Base-by-base conservation (phyloP, 805 yeast species). In the Debaryomyces maramus region DNA sequence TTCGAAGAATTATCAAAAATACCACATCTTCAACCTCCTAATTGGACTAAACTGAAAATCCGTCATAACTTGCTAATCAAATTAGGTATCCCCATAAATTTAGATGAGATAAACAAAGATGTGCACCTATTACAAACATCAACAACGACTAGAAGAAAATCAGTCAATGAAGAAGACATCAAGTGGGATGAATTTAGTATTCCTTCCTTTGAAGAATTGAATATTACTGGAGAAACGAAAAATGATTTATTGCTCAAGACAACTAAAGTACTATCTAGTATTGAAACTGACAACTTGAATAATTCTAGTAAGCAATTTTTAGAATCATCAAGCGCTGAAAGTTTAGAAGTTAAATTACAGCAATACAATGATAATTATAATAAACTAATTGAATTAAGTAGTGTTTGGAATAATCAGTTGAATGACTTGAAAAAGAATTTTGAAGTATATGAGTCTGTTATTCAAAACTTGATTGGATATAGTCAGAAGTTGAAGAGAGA, bases 391-490 rank as follows among this genome's bases (percentile, higher is more conserved):
- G 40, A 43, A 34, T 50, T 70, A 33, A 47, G 62, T 36, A 58
- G 69, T 37, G 65, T 76, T 8, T 82, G 90, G 85, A 69, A 70
- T 35, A 60, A 73, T 44, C 67, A 75, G 43, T 67, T 75, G 34
- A 56, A 59, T 24, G 79, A 73, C 6, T 62, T 82, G 14, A 67
- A 67, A 41, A 74, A 71, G 31, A 95, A 89, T 58, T 85, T 86
- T 52, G 77, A 75, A 23, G 78, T 90, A 11, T 89, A 83, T 56
- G 96, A 91, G 51, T 75, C 83, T 2, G 95, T 93, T 49, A 89
- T 93, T 30, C 96, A 88, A 55, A 89, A 88, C 52, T 66, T 90
- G 50, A 86, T 90, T 11, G 97, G 96, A 6, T 89, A 90, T 57
- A 85, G 96, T 5, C 97, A 93, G 60, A 78, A 87, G 51, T 52